Evolutionary conservation across 192 early-diverging fungal genomes (phyloP).

Genomic region (Podochytrium sp.): DNA sequence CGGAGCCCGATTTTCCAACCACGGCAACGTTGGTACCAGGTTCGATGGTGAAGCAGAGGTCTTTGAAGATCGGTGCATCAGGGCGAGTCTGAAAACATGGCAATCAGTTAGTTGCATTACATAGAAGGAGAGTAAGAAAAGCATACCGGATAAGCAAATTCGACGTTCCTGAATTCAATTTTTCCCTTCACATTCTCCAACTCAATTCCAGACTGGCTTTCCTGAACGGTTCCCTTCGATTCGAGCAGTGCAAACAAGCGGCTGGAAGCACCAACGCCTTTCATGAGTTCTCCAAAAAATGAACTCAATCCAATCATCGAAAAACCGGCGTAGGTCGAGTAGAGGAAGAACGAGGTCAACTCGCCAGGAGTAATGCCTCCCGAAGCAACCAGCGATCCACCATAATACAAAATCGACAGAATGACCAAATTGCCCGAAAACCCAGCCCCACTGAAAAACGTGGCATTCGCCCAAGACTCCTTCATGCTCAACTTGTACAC

Average conservation of each 20-base stretch:
- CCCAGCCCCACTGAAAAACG: slow-evolving; percentile 41
- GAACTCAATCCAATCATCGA: slow-evolving; percentile 33
- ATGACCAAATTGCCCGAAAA: slow-evolving; percentile 44
- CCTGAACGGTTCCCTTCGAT: slow-evolving; percentile 25
- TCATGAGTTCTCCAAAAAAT: slow-evolving; percentile 46
- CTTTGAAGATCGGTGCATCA: slow-evolving; percentile 75
- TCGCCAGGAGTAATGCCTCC: slow-evolving; percentile 41
- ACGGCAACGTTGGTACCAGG: slow-evolving; percentile 81
- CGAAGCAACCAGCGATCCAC: slow-evolving; percentile 39
- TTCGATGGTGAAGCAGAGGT: slow-evolving; percentile 67
- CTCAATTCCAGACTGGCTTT: slow-evolving; percentile 15
- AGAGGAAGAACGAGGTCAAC: slow-evolving; percentile 45
- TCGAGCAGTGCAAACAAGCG: slow-evolving; percentile 44
- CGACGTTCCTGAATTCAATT: slow-evolving; percentile 46
- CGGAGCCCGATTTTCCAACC: slow-evolving; percentile 80
- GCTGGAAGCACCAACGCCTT: slow-evolving; percentile 39
- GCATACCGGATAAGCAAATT: slow-evolving; percentile 41
- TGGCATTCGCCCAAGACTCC: slow-evolving; percentile 30
- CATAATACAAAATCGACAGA: slow-evolving; percentile 50
- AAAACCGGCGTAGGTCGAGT: slow-evolving; percentile 39
- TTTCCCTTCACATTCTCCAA: slow-evolving; percentile 23
- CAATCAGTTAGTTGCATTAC: not conserved
- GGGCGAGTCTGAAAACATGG: slow-evolving; percentile 53
- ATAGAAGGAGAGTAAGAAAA: too few species aligned
- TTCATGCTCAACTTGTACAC: slow-evolving; percentile 37